Conservation (phyloP, 768 basidiomycete species). For the Cystofilobasidium capitatum region DNA sequence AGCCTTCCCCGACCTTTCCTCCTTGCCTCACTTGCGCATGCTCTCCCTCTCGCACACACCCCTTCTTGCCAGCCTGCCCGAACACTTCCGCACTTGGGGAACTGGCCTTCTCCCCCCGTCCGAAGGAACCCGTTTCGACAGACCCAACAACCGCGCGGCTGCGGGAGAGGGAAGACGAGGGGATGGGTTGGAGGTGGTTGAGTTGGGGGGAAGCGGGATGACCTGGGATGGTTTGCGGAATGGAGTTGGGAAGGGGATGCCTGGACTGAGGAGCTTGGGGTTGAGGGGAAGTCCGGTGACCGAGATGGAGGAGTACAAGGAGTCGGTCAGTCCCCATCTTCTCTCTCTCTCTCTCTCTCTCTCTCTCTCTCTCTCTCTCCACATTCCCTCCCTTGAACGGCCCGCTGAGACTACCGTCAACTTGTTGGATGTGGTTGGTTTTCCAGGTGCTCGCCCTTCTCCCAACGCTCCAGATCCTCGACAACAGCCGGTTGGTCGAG, state of each 20-base stretch:
- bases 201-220: constrained; percentile 21
- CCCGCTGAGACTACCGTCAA: neutral
- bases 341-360: no score
- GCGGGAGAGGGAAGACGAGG: constrained; percentile 16
- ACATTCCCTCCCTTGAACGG: neutral
- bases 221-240: constrained; percentile 4
- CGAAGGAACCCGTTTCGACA: neutral
- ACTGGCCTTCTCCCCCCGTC: constrained; percentile 15
- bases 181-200: constrained; percentile 26
- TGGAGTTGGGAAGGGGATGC: constrained; percentile 6
- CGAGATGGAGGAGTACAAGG: constrained; percentile 14
- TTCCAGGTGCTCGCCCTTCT: constrained; percentile 20
- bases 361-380: neutral
- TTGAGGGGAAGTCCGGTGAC: constrained; percentile 22
- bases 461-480: constrained; percentile 25
- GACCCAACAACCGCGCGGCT: constrained; percentile 4
- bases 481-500: constrained; percentile 19
- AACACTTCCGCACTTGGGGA: constrained; percentile 22
- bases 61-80: constrained; percentile 4
- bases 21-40: constrained; percentile 18
- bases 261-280: constrained; percentile 23
- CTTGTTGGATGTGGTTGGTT: neutral
- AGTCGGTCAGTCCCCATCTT: constrained; percentile 5
- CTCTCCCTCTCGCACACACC: constrained; percentile 25
- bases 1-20: constrained; percentile 15